Conservation (phyloP, 768 basidiomycete genomes). For the Serendipita vermifera region DNA sequence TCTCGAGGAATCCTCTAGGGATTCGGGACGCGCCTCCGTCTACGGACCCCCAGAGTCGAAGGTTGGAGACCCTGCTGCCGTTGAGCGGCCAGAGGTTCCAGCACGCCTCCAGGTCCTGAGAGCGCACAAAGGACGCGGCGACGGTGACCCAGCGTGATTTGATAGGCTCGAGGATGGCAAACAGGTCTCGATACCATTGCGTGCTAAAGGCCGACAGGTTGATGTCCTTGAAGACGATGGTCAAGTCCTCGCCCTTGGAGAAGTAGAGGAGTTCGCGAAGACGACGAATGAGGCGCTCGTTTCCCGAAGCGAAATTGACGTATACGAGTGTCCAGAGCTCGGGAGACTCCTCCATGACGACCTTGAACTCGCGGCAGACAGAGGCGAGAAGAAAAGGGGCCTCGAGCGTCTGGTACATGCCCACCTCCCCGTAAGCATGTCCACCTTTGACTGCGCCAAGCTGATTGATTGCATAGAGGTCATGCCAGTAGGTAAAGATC, state of each 20-base stretch:
- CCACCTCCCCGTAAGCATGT: not conserved
- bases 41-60: constrained; percentile 3
- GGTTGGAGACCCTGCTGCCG: not conserved
- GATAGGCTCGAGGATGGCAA: not conserved
- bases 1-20: not conserved
- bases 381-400: constrained; percentile 1
- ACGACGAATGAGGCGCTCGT: not conserved
- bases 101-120: not conserved
- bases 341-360: not conserved
- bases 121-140: not conserved
- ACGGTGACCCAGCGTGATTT: not conserved
- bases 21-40: not conserved
- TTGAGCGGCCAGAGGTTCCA: constrained; percentile 6
- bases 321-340: constrained; percentile 3
- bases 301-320: not conserved
- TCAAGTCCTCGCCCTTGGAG: not conserved
- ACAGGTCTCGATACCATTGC: not conserved
- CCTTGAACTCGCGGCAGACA: not conserved
- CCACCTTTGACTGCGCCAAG: not conserved
- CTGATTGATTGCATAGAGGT: not conserved
- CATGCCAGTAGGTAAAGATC: constrained; percentile 1
- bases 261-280: not conserved
- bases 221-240: not conserved
- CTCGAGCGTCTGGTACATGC: too few species aligned
- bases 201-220: not conserved